Conservation (phyloP, 1,284 basidiomycete genomes). For the Microbotryum intermedium region DNA sequence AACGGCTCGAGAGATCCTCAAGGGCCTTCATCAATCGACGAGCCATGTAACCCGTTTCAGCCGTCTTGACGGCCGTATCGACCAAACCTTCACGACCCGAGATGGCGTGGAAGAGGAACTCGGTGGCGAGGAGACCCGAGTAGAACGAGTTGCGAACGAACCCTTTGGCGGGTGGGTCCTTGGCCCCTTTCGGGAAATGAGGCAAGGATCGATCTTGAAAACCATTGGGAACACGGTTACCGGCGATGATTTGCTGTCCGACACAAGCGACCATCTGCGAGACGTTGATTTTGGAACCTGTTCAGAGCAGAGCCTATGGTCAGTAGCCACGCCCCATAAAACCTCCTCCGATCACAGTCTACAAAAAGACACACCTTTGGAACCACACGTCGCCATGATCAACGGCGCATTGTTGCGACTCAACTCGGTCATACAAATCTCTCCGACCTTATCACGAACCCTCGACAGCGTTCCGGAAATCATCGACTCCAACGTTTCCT, state of each 20-base stretch:
- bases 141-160: constrained; percentile 97
- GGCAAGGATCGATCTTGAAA: constrained; percentile 98
- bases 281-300: constrained; percentile 97
- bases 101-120: constrained; percentile 98
- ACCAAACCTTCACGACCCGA: constrained; percentile 97
- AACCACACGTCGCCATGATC: constrained; percentile 99
- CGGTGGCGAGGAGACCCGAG: constrained; percentile 85
- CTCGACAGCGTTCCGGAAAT: constrained; percentile 89
- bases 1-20: constrained; percentile 93
- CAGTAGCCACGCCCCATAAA: not conserved
- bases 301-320: not conserved
- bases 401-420: constrained; percentile 93
- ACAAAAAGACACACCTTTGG: constrained; percentile 61
- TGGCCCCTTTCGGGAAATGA: constrained; percentile 96
- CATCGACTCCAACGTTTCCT: constrained; percentile 90
- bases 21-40: constrained; percentile 97
- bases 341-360: not conserved
- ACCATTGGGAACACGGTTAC: constrained; percentile 95
- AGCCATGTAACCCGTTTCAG: constrained; percentile 99
- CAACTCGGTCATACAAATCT: constrained; percentile 96
- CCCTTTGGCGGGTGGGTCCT: constrained; percentile 94
- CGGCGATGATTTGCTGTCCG: constrained; percentile 97
- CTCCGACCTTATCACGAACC: constrained; percentile 91
- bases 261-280: constrained; percentile 99
- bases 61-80: constrained; percentile 99